phyloP scores from a whole-genome alignment of 2,329 filamentous ascomycete genomes.

The Rhinocladiella mackenziei region DNA sequence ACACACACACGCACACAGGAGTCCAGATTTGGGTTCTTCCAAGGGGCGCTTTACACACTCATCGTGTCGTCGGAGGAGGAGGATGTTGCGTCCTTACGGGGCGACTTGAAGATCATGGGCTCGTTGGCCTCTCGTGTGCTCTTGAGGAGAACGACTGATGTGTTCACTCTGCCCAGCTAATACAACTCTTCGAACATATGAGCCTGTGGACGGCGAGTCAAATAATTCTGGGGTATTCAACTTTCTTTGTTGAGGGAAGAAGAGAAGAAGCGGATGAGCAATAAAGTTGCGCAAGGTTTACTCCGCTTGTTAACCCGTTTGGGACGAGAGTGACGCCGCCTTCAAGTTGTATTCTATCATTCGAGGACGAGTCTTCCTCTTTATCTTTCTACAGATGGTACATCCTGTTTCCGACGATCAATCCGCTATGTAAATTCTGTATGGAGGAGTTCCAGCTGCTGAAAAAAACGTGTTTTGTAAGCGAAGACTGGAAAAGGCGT shows the following conservation, averaged over 20 bases:
- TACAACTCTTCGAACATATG: constrained; percentile 57
- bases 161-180: constrained; percentile 48
- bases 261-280: constrained; percentile 33
- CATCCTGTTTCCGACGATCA: no score
- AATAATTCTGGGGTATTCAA: constrained; percentile 57
- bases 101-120: constrained; percentile 43
- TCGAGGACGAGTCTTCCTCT: no score
- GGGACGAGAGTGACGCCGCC: no score
- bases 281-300: constrained; percentile 14
- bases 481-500: no score
- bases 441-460: neutral
- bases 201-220: constrained; percentile 51
- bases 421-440: no score
- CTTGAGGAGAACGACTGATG: constrained; percentile 47
- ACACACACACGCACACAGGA: no score
- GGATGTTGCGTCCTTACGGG: constrained; percentile 48
- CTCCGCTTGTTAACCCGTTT: neutral
- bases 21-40: neutral
- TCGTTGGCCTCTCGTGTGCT: constrained; percentile 47
- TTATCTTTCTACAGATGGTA: no score
- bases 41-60: constrained; percentile 18
- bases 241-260: constrained; percentile 49
- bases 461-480: no score
- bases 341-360: no score
- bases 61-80: constrained; percentile 15